These are phyloP conservation scores for Chalciporus sp. DNA, from an alignment of 1,284 basidiomycete genomes.

Conservation along the genomic window DNA sequence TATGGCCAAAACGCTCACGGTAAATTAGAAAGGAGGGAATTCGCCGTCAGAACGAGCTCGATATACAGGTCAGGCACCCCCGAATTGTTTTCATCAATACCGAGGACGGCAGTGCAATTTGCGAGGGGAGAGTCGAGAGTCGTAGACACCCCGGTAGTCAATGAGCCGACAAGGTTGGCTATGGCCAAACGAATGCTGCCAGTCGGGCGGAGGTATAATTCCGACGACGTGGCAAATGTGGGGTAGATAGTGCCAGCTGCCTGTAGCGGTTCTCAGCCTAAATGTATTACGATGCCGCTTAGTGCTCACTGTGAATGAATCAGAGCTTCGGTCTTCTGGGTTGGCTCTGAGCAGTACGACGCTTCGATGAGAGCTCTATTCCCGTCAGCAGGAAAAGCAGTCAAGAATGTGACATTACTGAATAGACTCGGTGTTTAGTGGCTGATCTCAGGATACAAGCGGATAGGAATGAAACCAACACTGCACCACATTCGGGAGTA, in stretches of 20 bases:
- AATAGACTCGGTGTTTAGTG: neutral
- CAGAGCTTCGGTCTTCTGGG: neutral
- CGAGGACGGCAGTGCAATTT: neutral
- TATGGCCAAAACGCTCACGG: neutral
- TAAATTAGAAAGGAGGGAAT: neutral
- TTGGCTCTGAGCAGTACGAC: neutral
- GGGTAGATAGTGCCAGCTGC: neutral
- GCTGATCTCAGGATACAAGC: neutral
- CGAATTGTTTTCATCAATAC: neutral
- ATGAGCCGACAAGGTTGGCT: neutral
- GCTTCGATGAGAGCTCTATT: neutral
- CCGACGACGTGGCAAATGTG: neutral
- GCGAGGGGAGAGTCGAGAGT: neutral
- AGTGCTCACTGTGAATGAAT: neutral
- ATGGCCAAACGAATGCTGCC: neutral
- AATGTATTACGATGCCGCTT: too few species aligned
- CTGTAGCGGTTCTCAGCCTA: neutral
- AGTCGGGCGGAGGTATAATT: neutral
- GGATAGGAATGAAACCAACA: neutral
- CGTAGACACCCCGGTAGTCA: neutral
- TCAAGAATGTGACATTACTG: neutral
- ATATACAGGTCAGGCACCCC: neutral
- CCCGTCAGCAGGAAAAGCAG: neutral
- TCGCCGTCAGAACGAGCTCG: neutral
- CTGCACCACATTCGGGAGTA: too few species aligned